Conservation (phyloP, 2,329 filamentous ascomycete species). For the Sclerotinia subarctica region DNA sequence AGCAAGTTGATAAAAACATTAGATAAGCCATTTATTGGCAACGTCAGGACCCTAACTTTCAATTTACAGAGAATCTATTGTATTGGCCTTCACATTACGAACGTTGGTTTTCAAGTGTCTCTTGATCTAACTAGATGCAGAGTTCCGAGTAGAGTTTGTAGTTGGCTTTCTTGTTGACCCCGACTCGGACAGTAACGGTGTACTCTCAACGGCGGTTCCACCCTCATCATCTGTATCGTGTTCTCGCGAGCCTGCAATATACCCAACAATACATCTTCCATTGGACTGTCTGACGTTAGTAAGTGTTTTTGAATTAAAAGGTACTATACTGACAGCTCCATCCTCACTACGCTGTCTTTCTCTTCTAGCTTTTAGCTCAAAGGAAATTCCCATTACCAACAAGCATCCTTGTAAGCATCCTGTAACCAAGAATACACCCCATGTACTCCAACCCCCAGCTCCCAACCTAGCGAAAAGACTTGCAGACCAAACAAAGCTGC, state of each 20-base stretch:
- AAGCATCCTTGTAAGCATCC: constrained; percentile 80
- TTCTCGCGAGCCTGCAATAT: constrained; percentile 19
- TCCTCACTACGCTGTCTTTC: constrained; percentile 22
- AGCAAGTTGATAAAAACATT: background rate
- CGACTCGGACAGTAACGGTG: constrained; percentile 18
- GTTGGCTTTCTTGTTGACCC: constrained; percentile 4
- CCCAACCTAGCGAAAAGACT: constrained; percentile 81
- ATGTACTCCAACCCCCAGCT: constrained; percentile 85
- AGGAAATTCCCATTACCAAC: constrained; percentile 76
- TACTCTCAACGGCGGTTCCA: constrained; percentile 22
- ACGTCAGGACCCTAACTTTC: background rate
- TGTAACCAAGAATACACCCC: constrained; percentile 87
- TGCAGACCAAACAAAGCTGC: constrained; percentile 82
- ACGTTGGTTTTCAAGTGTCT: too few relatives aligned
- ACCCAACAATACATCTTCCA: constrained; percentile 24
- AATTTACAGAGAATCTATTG: background rate
- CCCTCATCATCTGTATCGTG: constrained; percentile 27
- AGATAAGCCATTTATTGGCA: background rate
- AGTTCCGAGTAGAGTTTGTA: background rate
- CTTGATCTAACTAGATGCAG: constrained; percentile 9
- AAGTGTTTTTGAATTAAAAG: background rate
- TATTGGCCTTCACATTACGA: background rate
- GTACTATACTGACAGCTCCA: constrained; percentile 22
- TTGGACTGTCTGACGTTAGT: constrained; percentile 22
- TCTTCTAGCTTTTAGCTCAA: constrained; percentile 50